Percentiles rank a stretch among this genome's conserved stretches.
phyloP scores from a whole-genome alignment of 495 filamentous ascomycete species.

The Symbiotaphrina buchneri region DNA sequence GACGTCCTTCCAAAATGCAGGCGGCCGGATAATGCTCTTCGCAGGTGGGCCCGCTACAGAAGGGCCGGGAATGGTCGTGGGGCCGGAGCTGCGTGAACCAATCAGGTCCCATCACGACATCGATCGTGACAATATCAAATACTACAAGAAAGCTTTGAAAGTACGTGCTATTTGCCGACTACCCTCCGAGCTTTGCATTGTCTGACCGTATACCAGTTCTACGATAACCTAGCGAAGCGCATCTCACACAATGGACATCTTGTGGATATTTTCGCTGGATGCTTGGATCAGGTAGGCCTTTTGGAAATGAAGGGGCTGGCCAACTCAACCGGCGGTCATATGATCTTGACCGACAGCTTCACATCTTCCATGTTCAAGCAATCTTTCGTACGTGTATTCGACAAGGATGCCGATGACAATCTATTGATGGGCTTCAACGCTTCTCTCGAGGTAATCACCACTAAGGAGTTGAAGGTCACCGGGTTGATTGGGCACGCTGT shows the following conservation, averaged over 20 bases:
- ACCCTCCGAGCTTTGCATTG: neutral
- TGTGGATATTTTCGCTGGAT: constrained; percentile 94
- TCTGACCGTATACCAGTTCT: constrained; percentile 37
- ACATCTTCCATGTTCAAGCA: constrained; percentile 99
- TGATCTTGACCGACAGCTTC: constrained; percentile 97
- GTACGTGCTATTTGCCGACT: constrained; percentile 29
- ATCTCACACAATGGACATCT: constrained; percentile 93
- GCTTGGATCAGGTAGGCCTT: constrained; percentile 92
- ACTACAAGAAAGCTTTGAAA: constrained; percentile 98
- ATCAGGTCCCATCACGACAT: constrained; percentile 99
- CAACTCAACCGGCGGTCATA: constrained; percentile 92
- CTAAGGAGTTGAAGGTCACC: constrained; percentile 96
- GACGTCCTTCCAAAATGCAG: constrained; percentile 84
- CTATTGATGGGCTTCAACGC: constrained; percentile 98
- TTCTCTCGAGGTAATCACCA: constrained; percentile 86
- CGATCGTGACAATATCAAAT: constrained; percentile 96
- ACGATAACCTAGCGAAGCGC: constrained; percentile 88
- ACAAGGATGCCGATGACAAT: constrained; percentile 87
- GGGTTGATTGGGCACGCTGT: constrained; percentile 94
- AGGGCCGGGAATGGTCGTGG: constrained; percentile 91
- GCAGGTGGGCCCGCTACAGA: constrained; percentile 89
- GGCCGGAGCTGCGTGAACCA: constrained; percentile 88
- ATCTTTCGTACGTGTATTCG: constrained; percentile 91
- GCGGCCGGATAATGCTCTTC: constrained; percentile 92
- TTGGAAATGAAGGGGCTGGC: constrained; percentile 97